Conservation (phyloP, 441 rosid genomes). For the Biscutella laevigata region DNA sequence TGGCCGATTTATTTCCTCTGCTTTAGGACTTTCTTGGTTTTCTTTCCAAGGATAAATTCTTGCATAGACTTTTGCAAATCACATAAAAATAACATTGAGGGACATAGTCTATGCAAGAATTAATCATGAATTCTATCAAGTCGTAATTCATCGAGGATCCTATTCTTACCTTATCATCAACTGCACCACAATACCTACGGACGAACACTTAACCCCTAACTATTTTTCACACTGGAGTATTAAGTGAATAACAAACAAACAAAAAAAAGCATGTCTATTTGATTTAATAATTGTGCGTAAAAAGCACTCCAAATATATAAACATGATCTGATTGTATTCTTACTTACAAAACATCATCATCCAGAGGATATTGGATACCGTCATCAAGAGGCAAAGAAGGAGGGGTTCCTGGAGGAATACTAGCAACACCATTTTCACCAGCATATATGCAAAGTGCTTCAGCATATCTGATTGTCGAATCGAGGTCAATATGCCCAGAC, state of each 20-base stretch:
- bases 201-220: too few species aligned
- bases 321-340: background rate
- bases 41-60: conserved; percentile 15
- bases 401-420: conserved; percentile 92
- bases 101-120: conserved; percentile 24
- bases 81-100: background rate
- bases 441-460: conserved; percentile 94
- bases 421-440: conserved; percentile 84
- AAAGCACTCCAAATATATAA: conserved; percentile 11
- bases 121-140: conserved; percentile 7
- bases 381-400: conserved; percentile 68
- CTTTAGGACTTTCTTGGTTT: conserved; percentile 24
- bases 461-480: conserved; percentile 67
- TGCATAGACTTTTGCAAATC: conserved; percentile 20
- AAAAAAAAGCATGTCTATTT: background rate
- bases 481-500: conserved; percentile 72
- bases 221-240: background rate
- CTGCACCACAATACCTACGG: background rate
- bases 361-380: conserved; percentile 47
- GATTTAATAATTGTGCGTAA: background rate
- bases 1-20: conserved; percentile 38
- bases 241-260: background rate
- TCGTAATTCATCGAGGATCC: background rate
- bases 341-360: conserved; percentile 65
- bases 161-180: conserved; percentile 3